Percentiles rank a stretch among this genome's conserved stretches.
Evolutionary conservation across 176 grass and related monocot species (phyloP).

Genomic region (Lolium multiflorum): DNA sequence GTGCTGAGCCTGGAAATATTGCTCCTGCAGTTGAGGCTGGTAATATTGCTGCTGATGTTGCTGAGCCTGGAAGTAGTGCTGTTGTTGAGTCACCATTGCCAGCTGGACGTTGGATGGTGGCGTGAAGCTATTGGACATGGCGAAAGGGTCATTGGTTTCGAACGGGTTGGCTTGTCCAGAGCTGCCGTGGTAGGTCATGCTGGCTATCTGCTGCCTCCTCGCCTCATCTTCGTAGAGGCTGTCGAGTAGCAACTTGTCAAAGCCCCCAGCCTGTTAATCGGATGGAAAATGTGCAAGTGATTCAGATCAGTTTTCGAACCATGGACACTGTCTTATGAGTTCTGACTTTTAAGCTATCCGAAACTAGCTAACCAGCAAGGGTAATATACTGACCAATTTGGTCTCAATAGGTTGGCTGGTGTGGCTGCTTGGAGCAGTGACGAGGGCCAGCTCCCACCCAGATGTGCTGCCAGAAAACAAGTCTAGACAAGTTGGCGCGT

Average conservation of each 20-base stretch:
- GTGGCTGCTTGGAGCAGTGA: conserved; percentile 75
- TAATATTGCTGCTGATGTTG: conserved; percentile 49
- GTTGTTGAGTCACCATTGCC: conserved; percentile 69
- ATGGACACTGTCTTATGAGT: not conserved
- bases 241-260: conserved; percentile 87
- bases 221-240: conserved; percentile 89
- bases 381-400: conserved; percentile 60
- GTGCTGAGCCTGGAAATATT: conserved; percentile 39
- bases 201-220: conserved; percentile 74
- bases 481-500: conserved; percentile 39
- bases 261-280: conserved; percentile 80
- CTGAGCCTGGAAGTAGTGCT: conserved; percentile 38
- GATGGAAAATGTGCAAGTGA: conserved; percentile 16
- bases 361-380: not conserved
- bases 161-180: conserved; percentile 62
- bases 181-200: conserved; percentile 51
- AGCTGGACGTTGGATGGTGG: conserved; percentile 74
- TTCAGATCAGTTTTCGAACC: no score
- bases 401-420: conserved; percentile 54
- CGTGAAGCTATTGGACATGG: conserved; percentile 59
- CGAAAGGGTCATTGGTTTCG: conserved; percentile 59
- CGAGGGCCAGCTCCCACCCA: conserved; percentile 90
- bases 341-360: conserved; percentile 1
- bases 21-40: conserved; percentile 44
- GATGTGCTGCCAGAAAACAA: conserved; percentile 63